Base-by-base conservation (phyloP, 805 yeast genomes). In the Saturnispora quitensis region DNA sequence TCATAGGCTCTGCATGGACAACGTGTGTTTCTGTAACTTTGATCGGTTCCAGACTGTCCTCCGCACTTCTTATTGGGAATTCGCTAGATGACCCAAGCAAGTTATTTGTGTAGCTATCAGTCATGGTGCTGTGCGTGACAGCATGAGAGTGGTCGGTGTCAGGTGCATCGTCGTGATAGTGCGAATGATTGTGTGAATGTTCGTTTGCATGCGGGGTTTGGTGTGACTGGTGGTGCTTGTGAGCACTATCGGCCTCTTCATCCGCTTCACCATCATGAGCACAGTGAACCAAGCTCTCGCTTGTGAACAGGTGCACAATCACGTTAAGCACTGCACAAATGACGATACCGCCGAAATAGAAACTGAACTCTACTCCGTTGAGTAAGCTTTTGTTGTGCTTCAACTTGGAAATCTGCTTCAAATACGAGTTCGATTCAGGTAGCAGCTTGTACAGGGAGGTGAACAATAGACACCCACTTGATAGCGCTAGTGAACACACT, bases 271-370 rank as follows among this genome's bases (percentile, higher is more conserved):
- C 36, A 22, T 72, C 80, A 60, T 89, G 96, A 15, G 80, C 84
- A 67, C 97, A 89, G 62, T 89, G 97, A 0, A 90, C 86, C 34
- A 90, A 77, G 33, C 90, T 82, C 63, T 87, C 87, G 48, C 91
- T 80, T 0, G 97, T 87, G 49, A 82, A 66, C 35, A 79, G 65
- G 65, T 90, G 97, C 5, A 93, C 79, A 1, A 84, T 36, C 27
- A 71, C 63, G 64, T 89, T 90, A 51, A 91, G 68, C 2, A 67
- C 54, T 1, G 80, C 64, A 61, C 96, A 87, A 2, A 79, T 55
- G 1, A 69, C 44, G 2, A 85, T 76, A 2, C 99, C 98, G 1
- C 68, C 24, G 18, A 67, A 54, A 49, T 62, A 68, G 45, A 59
- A 66, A 1, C 60, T 60, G 3, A 79, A 71, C 56, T 76, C 75